Evolutionary conservation across 495 filamentous ascomycete genomes (phyloP).

Genomic region (Hypomontagnella monticulosa): DNA sequence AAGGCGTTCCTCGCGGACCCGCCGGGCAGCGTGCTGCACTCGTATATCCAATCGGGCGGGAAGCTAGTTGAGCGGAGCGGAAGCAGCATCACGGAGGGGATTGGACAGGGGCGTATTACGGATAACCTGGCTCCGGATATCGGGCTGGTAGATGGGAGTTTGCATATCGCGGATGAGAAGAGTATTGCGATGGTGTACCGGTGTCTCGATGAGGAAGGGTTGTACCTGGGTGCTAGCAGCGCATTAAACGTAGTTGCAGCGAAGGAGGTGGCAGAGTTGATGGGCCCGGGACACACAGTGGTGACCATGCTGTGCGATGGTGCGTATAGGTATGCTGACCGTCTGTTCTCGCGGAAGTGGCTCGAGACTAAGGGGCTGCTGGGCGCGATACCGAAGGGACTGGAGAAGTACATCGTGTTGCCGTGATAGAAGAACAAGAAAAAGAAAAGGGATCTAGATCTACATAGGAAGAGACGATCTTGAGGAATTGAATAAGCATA

Average conservation of each 20-base stretch:
- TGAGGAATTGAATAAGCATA: background rate
- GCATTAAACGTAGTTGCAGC: conserved; percentile 95
- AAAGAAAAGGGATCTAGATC: background rate
- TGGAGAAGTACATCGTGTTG: conserved; percentile 93
- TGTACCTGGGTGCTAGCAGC: conserved; percentile 94
- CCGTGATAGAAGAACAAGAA: conserved; percentile 57
- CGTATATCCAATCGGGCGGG: conserved; percentile 87
- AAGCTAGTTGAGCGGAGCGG: conserved; percentile 82
- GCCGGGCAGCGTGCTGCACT: conserved; percentile 89
- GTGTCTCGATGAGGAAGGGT: conserved; percentile 93
- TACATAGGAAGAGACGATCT: background rate
- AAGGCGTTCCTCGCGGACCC: conserved; percentile 93
- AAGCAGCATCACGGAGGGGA: conserved; percentile 94
- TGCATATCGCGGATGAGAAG: conserved; percentile 90
- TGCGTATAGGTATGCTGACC: conserved; percentile 94
- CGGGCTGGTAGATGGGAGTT: conserved; percentile 82
- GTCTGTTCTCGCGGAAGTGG: conserved; percentile 91
- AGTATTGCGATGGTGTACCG: conserved; percentile 98
- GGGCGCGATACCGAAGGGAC: conserved; percentile 80
- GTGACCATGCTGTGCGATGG: conserved; percentile 96
- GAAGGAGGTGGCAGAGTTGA: conserved; percentile 89
- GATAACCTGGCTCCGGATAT: conserved; percentile 91
- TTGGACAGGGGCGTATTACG: conserved; percentile 96
- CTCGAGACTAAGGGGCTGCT: conserved; percentile 84
- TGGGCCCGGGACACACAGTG: conserved; percentile 89